Base-by-base conservation (phyloP, 2,329 filamentous ascomycete genomes). In the Cladophialophora chaetospira region DNA sequence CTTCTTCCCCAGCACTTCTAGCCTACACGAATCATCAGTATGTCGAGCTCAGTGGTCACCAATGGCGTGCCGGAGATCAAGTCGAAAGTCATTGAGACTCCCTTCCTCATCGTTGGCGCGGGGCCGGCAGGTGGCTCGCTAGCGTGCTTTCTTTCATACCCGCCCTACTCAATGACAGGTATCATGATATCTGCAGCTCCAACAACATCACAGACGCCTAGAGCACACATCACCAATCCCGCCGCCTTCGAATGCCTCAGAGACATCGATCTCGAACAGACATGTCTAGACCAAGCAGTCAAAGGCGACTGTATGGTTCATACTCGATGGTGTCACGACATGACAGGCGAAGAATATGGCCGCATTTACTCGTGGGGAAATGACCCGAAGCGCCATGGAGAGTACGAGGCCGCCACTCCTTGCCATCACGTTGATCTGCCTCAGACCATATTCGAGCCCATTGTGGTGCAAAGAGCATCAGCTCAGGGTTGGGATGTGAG, bases 81-180 rank as follows among this genome's bases (percentile, higher is more conserved):
- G 11, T 38, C 55, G 4, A 36, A 47, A 11, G 29, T 59, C 31
- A 53, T 64, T 29, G 62, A 64, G 25, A 62, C 59, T 9, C 59
- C 62, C 11, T 29, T 62, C 17, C 54, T 64, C 21, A 64, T 64
- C 9, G 57, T 82, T 19, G 77, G 80, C 11, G 71, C 78, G 29
- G 82, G 82, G 0, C 82, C 82, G 4, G 79, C 82, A 0, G 82
- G 82, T 2, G 80, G 79, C 4, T 72, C 79, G 1, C 52, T 63
- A 19, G 60, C 57, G 43, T 62, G 55, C 15, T 60, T 58, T 45
- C 59, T 64, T 17, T 64, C 54, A 19, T 33, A 61, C 31, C 53
- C 58, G 29, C 56, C 58, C 29, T 63, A 60, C 40, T 63, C 63
- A 6, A 61, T 66, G 54, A 66, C 60, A 17, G 64, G 64, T 11